Evolutionary conservation across 768 basidiomycete genomes (phyloP), one percentile per base, ranked within the genome.

Genomic region (Ramaria rubella): DNA sequence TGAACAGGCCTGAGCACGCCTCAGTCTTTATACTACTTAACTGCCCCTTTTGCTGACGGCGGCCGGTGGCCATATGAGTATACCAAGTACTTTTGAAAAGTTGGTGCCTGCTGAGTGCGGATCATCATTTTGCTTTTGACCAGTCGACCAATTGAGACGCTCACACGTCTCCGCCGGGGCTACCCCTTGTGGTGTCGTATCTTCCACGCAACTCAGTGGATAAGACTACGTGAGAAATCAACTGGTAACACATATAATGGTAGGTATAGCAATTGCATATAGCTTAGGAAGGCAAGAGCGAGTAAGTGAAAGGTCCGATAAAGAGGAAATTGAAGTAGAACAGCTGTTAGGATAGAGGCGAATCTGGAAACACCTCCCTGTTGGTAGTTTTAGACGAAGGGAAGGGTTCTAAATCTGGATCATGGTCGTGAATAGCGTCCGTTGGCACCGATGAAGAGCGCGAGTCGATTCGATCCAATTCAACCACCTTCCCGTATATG

Each of bases 371-470:
- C 29, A 54, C 29, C 36, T 56, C 55, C 36, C 15, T n/a, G n/a
- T 55, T 44, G 14, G n/a, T n/a, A 56, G 29, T 48, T 4, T 9
- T 26, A 29, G 31, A 19, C 44, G 29, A 46, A 52, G 46, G 43
- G 14, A 49, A 17, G 19, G 31, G 55, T 43, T 59, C 46, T 15
- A 46, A 30, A 52, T 55, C 46, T 19, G 54, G 50, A 23, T 61
- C 55, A 31, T 50, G 55, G 48, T 58, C 59, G 44, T 60, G 50
- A 44, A 60, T 60, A 21, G 49, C 59, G 40, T 60, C 55, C 44
- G 55, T 56, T 27, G 55, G 55, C 26, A 45, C 55, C 31, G 55
- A 52, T 15, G 34, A 40, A 31, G 55, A 42, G 14, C 45, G 45
- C 14, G 27, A 57, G 19, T 56, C 49, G 33, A 36, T 42, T 9